A percentile compares a stretch with the other conserved stretches of the same genome.
These are phyloP conservation scores for Corymbia citriodora DNA, from an alignment of 441 rosid genomes.

Conservation along the genomic window DNA sequence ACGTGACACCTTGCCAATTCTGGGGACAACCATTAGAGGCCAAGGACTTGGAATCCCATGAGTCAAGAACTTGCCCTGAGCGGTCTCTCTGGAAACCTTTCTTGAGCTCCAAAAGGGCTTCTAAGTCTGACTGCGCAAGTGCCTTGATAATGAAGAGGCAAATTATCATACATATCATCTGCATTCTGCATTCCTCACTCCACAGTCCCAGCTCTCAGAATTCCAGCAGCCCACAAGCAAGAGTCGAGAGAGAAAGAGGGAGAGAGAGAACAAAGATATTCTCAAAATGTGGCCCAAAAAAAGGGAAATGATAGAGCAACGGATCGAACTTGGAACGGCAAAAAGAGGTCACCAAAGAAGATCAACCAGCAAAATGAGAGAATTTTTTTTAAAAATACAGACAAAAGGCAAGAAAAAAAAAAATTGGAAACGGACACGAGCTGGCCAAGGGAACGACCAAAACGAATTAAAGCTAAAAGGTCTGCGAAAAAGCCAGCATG, in stretches of 20 bases:
- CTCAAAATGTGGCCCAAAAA: background rate
- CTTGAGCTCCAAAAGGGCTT: slow-evolving; percentile 72
- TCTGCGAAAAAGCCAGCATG: background rate
- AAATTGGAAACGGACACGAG: background rate
- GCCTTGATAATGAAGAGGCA: slow-evolving; percentile 33
- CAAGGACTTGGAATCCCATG: slow-evolving; percentile 69
- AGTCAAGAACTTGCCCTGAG: slow-evolving; percentile 43
- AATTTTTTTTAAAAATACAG: background rate
- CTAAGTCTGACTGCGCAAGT: slow-evolving; percentile 62
- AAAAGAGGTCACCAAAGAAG: background rate
- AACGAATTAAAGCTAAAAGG: background rate
- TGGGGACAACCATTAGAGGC: slow-evolving; percentile 63
- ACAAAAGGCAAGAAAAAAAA: background rate
- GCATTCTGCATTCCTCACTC: slow-evolving; percentile 73
- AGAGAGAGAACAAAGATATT: background rate
- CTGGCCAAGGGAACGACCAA: background rate
- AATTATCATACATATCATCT: slow-evolving; percentile 30
- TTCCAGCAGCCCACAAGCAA: background rate
- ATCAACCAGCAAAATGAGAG: background rate
- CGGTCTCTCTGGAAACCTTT: slow-evolving; percentile 63
- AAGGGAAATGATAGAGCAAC: background rate
- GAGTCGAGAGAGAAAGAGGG: background rate
- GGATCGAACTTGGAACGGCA: background rate
- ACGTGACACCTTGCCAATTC: slow-evolving; percentile 67
- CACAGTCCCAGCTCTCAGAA: slow-evolving; percentile 13